Base-by-base conservation (phyloP, 202 grass and related monocot genomes). In the Carex sylvatica region DNA sequence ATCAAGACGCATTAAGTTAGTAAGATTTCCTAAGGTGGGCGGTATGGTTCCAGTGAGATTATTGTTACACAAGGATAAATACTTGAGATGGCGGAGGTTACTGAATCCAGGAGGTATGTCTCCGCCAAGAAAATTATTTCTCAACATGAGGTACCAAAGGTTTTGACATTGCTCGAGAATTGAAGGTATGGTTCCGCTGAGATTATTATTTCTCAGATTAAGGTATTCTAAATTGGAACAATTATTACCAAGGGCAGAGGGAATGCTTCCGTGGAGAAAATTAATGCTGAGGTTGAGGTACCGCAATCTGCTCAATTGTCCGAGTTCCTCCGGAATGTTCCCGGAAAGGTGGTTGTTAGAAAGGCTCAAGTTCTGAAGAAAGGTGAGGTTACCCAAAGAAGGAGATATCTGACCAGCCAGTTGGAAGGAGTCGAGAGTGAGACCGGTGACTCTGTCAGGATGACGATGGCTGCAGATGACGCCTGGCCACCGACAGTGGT, bases 31-130 rank as follows among this genome's bases (percentile, higher is more conserved):
- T 6, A 93, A 56, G 12, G 11, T 9, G 1, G 82, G 64, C 9
- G 81, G 88, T 78, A 90, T 88, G 54, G 11, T 30, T 59, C 86
- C 88, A 0, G 44, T 62, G 22, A 93, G 63, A 33, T 82, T 67
- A 73, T 93, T 93, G 35, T 38, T 55, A 31, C 51, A 59, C 6
- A 78, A 63, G 0, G 47, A 67, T 64, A 93, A 73, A 7, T 30
- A 1, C 33, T 14, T 11, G 5, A 93, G 65, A 26, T 74, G 84
- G 1, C 44, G 80, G 6, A 90, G 77, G 65, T 88, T 93, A 36
- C 88, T 71, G 35, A 90, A 59, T 0, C 42, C 75, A 0, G 60
- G 23, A 2, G 86, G 86, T 6, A 93, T 89, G 10, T 51, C 60
- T 3, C 91, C 88, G 20, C 11, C 68, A n/a, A 80, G 52, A 22